A percentile compares a stretch with the other conserved stretches of the same genome.
phyloP scores from a whole-genome alignment of 225 moss, liverwort and hornwort species.

The Rhytidiadelphus loreus region DNA sequence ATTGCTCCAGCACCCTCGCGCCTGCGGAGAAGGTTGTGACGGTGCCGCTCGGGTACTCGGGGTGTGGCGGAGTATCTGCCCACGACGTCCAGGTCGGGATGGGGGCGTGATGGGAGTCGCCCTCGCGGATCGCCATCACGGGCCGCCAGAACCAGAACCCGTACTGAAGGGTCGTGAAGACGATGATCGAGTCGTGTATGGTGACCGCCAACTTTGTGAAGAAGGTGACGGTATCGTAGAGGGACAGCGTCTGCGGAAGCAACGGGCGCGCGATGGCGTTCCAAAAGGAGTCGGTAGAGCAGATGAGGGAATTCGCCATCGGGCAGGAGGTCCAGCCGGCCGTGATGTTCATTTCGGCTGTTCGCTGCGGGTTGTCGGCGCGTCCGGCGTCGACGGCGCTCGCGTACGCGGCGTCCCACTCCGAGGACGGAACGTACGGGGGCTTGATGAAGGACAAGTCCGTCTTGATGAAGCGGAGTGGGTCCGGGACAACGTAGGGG shows the following conservation, averaged over 20 bases:
- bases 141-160: constrained; percentile 18
- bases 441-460: background rate
- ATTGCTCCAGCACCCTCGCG: no score
- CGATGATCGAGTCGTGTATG: background rate
- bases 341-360: background rate
- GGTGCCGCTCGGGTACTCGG: no score
- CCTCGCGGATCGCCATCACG: constrained; percentile 1
- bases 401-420: background rate
- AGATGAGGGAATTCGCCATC: background rate
- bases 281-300: background rate
- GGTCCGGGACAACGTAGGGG: background rate
- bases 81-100: background rate
- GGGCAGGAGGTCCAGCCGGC: background rate
- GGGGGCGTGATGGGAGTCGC: background rate
- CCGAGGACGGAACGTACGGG: background rate
- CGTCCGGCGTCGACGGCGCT: background rate
- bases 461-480: background rate
- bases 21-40: no score
- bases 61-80: no score
- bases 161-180: background rate
- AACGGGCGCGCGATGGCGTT: background rate
- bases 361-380: background rate
- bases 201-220: constrained; percentile 1
- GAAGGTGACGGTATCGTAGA: background rate
- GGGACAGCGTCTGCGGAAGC: background rate